These are phyloP conservation scores for Solanum peruvianum DNA, from an alignment of 257 asterid species.

Conservation along the genomic window DNA sequence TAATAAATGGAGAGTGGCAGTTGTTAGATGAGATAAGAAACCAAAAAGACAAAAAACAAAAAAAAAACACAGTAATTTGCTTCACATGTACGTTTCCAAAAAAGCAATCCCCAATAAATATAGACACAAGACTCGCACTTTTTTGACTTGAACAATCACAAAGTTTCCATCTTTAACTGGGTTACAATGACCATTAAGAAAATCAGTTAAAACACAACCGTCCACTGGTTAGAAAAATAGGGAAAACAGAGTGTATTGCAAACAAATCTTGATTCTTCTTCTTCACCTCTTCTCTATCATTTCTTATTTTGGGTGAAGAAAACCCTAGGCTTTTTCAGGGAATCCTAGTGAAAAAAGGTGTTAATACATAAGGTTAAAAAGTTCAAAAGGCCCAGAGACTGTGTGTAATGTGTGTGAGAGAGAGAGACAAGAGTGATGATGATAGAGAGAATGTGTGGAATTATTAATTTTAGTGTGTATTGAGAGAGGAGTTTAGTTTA, in stretches of 20 bases:
- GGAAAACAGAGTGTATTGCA: neutral
- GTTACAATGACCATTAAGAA: neutral
- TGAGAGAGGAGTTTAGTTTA: slow-evolving; percentile 1
- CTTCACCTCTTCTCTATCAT: neutral
- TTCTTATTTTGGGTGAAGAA: neutral
- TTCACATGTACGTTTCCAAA: slow-evolving; percentile 32
- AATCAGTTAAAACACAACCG: neutral
- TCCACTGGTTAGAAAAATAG: neutral
- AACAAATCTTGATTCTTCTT: neutral
- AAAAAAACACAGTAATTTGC: slow-evolving; percentile 19
- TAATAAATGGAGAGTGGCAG: slow-evolving; percentile 6
- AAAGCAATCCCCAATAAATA: slow-evolving; percentile 43
- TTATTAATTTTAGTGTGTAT: neutral
- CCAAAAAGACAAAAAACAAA: neutral
- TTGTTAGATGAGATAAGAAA: slow-evolving; percentile 6
- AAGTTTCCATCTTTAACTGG: neutral
- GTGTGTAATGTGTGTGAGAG: slow-evolving; percentile 3
- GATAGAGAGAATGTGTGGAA: neutral
- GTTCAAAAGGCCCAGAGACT: slow-evolving; percentile 17
- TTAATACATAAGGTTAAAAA: slow-evolving; percentile 8
- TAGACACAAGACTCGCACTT: slow-evolving; percentile 34
- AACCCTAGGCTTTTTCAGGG: slow-evolving; percentile 30
- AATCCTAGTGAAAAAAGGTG: slow-evolving; percentile 43
- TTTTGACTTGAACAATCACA: slow-evolving; percentile 28
- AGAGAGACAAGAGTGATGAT: neutral